Evolutionary conservation across 2,329 filamentous ascomycete species (phyloP).

Genomic region (Penicillium hordei): DNA sequence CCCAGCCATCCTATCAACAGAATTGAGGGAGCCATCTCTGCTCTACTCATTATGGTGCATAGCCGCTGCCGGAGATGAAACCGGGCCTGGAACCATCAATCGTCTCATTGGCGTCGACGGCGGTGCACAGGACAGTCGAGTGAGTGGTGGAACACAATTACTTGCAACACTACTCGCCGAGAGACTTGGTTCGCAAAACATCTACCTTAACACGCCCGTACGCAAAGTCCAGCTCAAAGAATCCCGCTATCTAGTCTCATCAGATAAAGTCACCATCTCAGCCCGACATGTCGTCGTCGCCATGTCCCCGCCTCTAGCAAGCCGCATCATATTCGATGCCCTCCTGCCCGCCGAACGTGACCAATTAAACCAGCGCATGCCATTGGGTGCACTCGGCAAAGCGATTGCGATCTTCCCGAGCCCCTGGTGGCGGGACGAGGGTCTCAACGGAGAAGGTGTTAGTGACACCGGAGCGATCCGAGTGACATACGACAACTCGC

Average conservation of each 20-base stretch:
- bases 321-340: background rate
- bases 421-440: constrained; percentile 23
- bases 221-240: constrained; percentile 4
- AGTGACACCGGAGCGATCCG: constrained; percentile 20
- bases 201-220: background rate
- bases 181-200: background rate
- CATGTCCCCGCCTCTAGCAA: constrained; percentile 2
- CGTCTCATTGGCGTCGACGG: constrained; percentile 3
- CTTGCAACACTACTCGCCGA: constrained; percentile 1
- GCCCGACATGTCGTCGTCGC: constrained; percentile 4
- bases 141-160: constrained; percentile 2
- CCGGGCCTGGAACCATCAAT: background rate
- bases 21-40: background rate
- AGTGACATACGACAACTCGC: constrained; percentile 24
- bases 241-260: background rate
- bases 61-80: background rate
- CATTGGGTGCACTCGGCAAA: constrained; percentile 15
- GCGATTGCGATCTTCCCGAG: constrained; percentile 11
- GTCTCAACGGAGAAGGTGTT: constrained; percentile 23
- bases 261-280: background rate
- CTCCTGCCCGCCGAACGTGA: constrained; percentile 5
- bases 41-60: constrained; percentile 1
- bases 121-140: constrained; percentile 2
- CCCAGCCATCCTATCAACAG: background rate
- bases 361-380: constrained; percentile 19